phyloP scores from a whole-genome alignment of 2,329 filamentous ascomycete genomes.

The Ascochyta clinopodiicola region DNA sequence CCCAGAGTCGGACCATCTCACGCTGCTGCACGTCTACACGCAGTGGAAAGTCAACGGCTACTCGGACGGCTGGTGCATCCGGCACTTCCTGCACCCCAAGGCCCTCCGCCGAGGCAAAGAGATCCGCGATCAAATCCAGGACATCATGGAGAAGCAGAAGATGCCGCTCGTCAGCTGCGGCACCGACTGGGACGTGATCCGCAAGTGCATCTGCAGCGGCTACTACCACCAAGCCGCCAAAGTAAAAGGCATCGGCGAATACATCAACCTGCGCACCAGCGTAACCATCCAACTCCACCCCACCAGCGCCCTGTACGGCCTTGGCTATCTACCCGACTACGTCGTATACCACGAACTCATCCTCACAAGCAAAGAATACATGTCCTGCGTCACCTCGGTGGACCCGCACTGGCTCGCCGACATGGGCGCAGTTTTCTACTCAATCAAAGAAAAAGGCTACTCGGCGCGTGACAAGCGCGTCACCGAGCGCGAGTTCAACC shows the following conservation, averaged over 20 bases:
- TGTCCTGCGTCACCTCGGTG: conserved; percentile 94
- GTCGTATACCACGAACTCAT: conserved; percentile 98
- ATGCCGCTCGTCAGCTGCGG: conserved; percentile 88
- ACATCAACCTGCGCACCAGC: conserved; percentile 93
- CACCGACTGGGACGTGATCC: conserved; percentile 95
- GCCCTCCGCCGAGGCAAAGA: conserved; percentile 89
- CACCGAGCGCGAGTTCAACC: conserved; percentile 90
- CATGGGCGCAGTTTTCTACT: conserved; percentile 95
- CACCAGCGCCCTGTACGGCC: conserved; percentile 88
- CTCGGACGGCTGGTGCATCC: conserved; percentile 89
- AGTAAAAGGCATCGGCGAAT: conserved; percentile 95
- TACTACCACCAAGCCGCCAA: conserved; percentile 98
- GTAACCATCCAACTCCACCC: conserved; percentile 95
- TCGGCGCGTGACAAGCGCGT: conserved; percentile 84
- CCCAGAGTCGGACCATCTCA: conserved; percentile 94
- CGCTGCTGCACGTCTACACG: conserved; percentile 91
- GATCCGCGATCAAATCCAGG: conserved; percentile 88
- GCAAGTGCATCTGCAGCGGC: conserved; percentile 95
- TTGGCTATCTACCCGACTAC: conserved; percentile 94
- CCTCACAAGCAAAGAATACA: conserved; percentile 95
- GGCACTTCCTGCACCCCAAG: conserved; percentile 95
- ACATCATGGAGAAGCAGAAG: conserved; percentile 94
- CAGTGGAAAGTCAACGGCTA: conserved; percentile 93
- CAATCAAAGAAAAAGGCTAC: conserved; percentile 96
- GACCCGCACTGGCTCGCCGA: conserved; percentile 98